These are phyloP conservation scores for Boletus eberwhitei DNA, from an alignment of 768 basidiomycete genomes.

Conservation along the genomic window DNA sequence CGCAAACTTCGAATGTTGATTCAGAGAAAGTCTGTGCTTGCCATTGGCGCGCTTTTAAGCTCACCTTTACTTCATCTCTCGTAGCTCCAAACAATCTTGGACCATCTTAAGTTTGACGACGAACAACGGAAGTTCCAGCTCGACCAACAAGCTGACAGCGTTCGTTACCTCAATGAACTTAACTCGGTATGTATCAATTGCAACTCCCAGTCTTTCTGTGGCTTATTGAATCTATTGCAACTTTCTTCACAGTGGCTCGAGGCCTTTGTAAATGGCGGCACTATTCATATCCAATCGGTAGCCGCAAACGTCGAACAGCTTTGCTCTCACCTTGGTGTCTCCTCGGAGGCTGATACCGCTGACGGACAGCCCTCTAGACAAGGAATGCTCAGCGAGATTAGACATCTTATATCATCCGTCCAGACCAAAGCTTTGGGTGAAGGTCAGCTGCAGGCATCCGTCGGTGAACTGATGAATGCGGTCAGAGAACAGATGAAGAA, in stretches of 20 bases:
- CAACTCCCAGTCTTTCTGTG: not conserved
- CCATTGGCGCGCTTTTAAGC: not conserved
- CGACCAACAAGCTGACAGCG: slow-evolving; percentile 71
- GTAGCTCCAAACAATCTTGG: slow-evolving; percentile 45
- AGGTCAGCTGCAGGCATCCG: slow-evolving; percentile 30
- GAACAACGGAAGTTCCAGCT: slow-evolving; percentile 45
- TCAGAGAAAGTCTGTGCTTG: slow-evolving; percentile 20
- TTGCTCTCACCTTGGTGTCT: slow-evolving; percentile 48
- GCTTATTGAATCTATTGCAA: not conserved
- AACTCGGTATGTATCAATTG: slow-evolving; percentile 50
- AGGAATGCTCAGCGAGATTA: slow-evolving; percentile 36
- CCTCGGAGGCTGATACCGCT: slow-evolving; percentile 17
- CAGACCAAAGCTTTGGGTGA: slow-evolving; percentile 31
- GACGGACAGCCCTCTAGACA: slow-evolving; percentile 7
- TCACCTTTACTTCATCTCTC: not conserved
- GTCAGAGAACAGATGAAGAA: slow-evolving; percentile 41
- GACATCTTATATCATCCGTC: slow-evolving; percentile 33
- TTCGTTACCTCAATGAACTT: slow-evolving; percentile 75
- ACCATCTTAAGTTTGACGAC: slow-evolving; percentile 46
- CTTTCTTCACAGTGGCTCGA: slow-evolving; percentile 66
- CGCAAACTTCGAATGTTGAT: slow-evolving; percentile 1
- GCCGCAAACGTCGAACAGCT: slow-evolving; percentile 59
- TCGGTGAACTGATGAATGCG: slow-evolving; percentile 37
- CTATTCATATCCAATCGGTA: slow-evolving; percentile 63
- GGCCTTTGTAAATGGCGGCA: slow-evolving; percentile 74